Conservation (phyloP, 257 asterid genomes). For the Solanum bulbocastanum region DNA sequence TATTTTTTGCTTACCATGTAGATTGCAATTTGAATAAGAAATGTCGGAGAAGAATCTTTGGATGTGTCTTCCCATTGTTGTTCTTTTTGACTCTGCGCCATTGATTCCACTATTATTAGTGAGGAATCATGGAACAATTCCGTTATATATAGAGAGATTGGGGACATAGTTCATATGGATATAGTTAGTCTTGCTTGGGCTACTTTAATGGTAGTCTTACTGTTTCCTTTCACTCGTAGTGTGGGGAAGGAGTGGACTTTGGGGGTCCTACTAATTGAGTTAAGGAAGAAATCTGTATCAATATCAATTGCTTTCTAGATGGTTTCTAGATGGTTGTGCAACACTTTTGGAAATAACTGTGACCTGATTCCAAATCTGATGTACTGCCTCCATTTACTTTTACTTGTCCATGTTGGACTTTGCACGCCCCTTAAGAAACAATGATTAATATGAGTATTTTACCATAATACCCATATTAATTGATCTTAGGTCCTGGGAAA, state of each 20-base stretch:
- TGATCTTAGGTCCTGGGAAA: not conserved
- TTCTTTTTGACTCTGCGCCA: not conserved
- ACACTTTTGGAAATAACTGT: not conserved
- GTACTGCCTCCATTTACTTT: not conserved
- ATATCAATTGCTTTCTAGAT: too few relatives aligned
- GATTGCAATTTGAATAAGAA: not conserved
- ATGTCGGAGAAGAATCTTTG: not conserved
- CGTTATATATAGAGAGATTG: too few relatives aligned
- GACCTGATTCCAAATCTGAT: not conserved
- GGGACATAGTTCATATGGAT: too few relatives aligned
- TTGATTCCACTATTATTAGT: too few relatives aligned
- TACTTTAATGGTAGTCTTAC: not conserved
- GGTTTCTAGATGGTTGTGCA: not conserved
- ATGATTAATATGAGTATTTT: not conserved
- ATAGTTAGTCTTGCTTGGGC: too few relatives aligned
- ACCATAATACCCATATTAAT: not conserved
- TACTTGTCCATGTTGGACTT: not conserved
- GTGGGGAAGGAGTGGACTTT: not conserved
- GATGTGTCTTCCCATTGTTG: not conserved
- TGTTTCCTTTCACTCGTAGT: not conserved
- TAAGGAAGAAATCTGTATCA: not conserved
- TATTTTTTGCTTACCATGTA: not conserved
- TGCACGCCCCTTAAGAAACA: not conserved
- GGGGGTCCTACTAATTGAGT: not conserved
- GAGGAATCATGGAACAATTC: too few relatives aligned